These are phyloP conservation scores for Planoprotostelium fungivorum DNA, from an alignment of 78 protist genomes.

Conservation along the genomic window DNA sequence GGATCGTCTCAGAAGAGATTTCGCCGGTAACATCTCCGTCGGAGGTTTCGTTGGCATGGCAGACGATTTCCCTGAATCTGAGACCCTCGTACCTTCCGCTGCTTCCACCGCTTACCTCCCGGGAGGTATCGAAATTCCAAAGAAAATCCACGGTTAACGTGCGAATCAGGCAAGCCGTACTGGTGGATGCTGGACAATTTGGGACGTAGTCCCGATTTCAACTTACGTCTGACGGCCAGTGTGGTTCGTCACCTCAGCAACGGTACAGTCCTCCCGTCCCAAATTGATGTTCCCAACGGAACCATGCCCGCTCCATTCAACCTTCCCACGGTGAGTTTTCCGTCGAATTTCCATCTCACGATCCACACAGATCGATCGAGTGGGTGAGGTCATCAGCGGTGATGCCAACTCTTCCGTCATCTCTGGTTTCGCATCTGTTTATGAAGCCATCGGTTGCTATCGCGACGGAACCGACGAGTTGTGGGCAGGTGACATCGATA, in stretches of 20 bases:
- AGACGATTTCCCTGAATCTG: neutral
- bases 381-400: neutral
- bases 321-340: neutral
- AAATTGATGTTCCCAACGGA: neutral
- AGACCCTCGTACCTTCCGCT: neutral
- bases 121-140: neutral
- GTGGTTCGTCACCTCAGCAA: neutral
- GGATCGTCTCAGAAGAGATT: neutral
- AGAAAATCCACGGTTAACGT: neutral
- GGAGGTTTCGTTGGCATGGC: neutral
- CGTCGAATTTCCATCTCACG: neutral
- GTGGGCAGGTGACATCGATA: neutral
- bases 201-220: neutral
- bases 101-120: neutral
- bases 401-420: neutral
- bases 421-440: neutral
- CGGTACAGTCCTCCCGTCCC: neutral
- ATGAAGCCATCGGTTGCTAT: neutral
- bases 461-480: neutral
- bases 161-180: neutral
- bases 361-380: neutral
- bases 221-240: neutral
- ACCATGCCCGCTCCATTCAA: neutral
- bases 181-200: neutral
- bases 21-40: neutral